Evolutionary conservation across 768 basidiomycete genomes (phyloP).

Genomic region (Naganishia friedmannii): DNA sequence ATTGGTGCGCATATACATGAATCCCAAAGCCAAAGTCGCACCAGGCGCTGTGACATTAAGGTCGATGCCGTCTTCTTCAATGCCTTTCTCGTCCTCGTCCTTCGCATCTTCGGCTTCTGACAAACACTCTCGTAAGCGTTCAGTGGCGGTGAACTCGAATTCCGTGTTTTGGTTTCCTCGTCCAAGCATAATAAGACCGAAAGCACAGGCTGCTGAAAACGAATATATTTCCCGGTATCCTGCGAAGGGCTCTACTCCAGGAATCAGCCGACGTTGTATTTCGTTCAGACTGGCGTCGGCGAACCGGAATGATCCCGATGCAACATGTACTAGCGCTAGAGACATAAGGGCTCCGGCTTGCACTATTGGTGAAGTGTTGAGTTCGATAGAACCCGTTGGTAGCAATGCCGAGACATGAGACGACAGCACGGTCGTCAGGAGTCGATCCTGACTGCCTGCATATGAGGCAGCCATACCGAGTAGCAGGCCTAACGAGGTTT

Average conservation of each 20-base stretch:
- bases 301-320: constrained; percentile 81
- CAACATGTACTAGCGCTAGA: constrained; percentile 84
- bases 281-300: constrained; percentile 86
- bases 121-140: constrained; percentile 68
- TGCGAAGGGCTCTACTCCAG: constrained; percentile 76
- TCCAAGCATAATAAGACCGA: constrained; percentile 95
- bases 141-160: constrained; percentile 68
- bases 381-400: constrained; percentile 77
- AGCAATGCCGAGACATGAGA: constrained; percentile 91
- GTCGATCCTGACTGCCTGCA: constrained; percentile 75
- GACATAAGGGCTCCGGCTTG: constrained; percentile 85
- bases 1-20: constrained; percentile 87
- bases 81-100: constrained; percentile 53
- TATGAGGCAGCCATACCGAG: constrained; percentile 91
- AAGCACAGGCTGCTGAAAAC: constrained; percentile 78
- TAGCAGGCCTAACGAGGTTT: constrained; percentile 87
- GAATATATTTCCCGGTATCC: constrained; percentile 92
- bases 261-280: constrained; percentile 72
- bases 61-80: constrained; percentile 66
- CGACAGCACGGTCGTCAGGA: constrained; percentile 84
- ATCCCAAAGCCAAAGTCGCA: constrained; percentile 79
- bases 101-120: constrained; percentile 65
- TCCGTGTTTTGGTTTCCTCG: constrained; percentile 69
- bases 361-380: constrained; percentile 83
- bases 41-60: constrained; percentile 87